phyloP scores from a whole-genome alignment of 176 grass and related monocot genomes.

The Eragrostis curvula region DNA sequence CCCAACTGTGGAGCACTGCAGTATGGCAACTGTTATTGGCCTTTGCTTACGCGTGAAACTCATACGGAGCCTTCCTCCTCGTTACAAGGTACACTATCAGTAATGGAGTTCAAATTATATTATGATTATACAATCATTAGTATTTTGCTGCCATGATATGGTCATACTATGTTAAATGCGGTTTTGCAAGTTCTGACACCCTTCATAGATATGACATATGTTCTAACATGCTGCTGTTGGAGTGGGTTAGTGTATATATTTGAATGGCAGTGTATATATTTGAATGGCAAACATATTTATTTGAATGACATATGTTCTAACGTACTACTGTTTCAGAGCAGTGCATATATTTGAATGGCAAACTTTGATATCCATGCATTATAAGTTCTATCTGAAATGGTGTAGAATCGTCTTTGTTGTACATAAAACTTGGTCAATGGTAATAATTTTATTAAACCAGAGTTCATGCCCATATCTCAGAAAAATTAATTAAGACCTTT shows the following conservation, averaged over 20 bases:
- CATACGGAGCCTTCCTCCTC: conserved; percentile 84
- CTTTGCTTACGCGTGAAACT: conserved; percentile 95
- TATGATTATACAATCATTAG: not conserved
- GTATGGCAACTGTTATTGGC: conserved; percentile 92
- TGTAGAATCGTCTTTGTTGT: not conserved
- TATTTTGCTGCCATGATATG: not conserved
- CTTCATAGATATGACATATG: not conserved
- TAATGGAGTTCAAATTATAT: not conserved
- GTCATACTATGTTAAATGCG: not conserved
- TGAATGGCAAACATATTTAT: too few species aligned
- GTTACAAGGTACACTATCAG: conserved; percentile 70
- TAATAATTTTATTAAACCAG: conserved; percentile 8
- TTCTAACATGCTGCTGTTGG: not conserved
- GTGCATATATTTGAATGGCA: too few species aligned
- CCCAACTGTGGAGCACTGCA: conserved; percentile 96
- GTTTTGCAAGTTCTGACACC: conserved; percentile 19
- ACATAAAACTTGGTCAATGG: not conserved
- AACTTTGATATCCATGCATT: not conserved
- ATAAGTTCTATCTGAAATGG: not conserved
- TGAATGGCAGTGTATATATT: too few species aligned
- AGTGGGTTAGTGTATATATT: too few species aligned
- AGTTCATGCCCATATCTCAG: not conserved
- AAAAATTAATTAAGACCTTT: too few species aligned
- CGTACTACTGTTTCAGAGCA: too few species aligned
- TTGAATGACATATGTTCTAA: too few species aligned